Conservation (phyloP, 2,329 filamentous ascomycete genomes). For the Aureobasidium sp. region DNA sequence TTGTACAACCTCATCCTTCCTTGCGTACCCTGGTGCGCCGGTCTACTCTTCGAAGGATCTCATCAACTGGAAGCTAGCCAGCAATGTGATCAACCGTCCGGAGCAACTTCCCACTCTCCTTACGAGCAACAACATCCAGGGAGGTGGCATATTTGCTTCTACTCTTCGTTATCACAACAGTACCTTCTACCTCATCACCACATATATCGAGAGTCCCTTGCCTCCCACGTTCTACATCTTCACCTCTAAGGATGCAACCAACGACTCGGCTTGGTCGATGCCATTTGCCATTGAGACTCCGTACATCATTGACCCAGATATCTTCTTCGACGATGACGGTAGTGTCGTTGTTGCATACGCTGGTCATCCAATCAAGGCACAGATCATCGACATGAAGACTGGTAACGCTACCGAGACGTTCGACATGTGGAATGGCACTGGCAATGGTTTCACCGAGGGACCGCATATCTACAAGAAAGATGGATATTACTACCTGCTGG, state of each 20-base stretch:
- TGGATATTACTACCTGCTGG: constrained; percentile 29
- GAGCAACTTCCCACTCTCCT: constrained; percentile 30
- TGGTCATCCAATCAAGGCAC: neutral
- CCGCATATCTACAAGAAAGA: constrained; percentile 32
- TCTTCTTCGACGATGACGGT: constrained; percentile 30
- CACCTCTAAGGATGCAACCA: constrained; percentile 35
- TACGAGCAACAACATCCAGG: constrained; percentile 24
- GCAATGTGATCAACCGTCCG: constrained; percentile 27
- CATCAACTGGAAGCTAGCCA: constrained; percentile 32
- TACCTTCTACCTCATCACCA: constrained; percentile 31
- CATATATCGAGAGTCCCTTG: constrained; percentile 14
- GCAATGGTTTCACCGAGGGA: constrained; percentile 26
- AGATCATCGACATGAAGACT: constrained; percentile 25
- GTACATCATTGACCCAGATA: constrained; percentile 37
- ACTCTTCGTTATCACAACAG: constrained; percentile 32
- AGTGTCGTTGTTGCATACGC: neutral
- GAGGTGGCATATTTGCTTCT: constrained; percentile 34
- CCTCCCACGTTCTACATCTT: constrained; percentile 35
- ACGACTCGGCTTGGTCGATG: constrained; percentile 38
- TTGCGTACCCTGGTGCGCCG: constrained; percentile 37
- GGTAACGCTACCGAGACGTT: constrained; percentile 19
- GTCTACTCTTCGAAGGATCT: constrained; percentile 38
- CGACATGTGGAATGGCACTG: constrained; percentile 30
- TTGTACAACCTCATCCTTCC: constrained; percentile 37
- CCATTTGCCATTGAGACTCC: constrained; percentile 37